These are phyloP conservation scores for Ensete ventricosum DNA, from an alignment of 176 grass and related monocot genomes.

Conservation along the genomic window DNA sequence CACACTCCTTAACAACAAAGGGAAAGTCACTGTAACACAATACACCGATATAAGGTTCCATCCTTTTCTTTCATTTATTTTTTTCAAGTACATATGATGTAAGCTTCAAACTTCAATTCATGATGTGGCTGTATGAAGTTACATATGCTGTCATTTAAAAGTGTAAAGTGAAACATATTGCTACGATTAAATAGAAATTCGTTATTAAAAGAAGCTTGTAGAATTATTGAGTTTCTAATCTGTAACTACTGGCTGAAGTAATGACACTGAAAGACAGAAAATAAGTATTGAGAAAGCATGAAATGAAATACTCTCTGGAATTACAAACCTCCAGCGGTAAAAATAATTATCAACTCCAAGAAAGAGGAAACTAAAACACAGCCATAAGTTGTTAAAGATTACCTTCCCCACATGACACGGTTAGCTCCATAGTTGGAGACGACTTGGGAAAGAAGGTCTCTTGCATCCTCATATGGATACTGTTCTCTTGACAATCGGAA, in stretches of 20 bases:
- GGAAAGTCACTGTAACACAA: conserved; percentile 67
- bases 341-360: neutral
- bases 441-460: conserved; percentile 43
- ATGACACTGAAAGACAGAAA: too few relatives aligned
- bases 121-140: neutral
- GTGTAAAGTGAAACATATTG: neutral
- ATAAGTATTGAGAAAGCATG: too few relatives aligned
- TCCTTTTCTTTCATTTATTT: neutral
- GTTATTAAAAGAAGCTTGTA: neutral
- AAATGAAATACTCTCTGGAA: too few relatives aligned
- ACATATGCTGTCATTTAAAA: neutral
- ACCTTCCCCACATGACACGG: conserved; percentile 91
- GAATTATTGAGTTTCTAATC: too few relatives aligned
- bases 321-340: too few relatives aligned
- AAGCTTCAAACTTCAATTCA: too few relatives aligned
- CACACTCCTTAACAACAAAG: conserved; percentile 59
- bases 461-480: conserved; percentile 67
- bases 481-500: conserved; percentile 65
- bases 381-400: neutral
- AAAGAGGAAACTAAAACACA: neutral
- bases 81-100: too few relatives aligned
- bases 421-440: conserved; percentile 57
- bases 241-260: too few relatives aligned
- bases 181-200: neutral
- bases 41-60: neutral